Evolutionary conservation across 2,329 filamentous ascomycete genomes (phyloP).

Genomic region (Rhynchosporium graminicola): DNA sequence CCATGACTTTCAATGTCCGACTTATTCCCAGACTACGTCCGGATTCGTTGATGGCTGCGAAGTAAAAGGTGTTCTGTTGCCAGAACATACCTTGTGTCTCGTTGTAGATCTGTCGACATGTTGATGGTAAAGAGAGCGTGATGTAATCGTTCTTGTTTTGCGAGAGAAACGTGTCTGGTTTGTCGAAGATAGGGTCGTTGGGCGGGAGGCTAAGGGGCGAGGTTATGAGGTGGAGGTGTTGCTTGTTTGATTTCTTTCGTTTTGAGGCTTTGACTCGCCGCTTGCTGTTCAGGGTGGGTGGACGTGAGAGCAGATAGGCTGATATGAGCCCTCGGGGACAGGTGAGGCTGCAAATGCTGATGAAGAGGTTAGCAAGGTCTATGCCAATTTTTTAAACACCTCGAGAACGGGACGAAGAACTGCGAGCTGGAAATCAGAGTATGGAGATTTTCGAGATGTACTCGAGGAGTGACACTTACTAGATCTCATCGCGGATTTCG

Average conservation of each 20-base stretch:
- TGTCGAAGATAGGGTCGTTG: conserved; percentile 10
- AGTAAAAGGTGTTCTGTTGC: conserved; percentile 27
- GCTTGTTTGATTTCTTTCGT: not conserved
- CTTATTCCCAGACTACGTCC: conserved; percentile 4
- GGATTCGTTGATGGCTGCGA: conserved; percentile 6
- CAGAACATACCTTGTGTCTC: conserved; percentile 31
- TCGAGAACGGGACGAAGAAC: no score
- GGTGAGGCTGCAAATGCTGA: conserved; percentile 17
- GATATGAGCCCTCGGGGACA: conserved; percentile 19
- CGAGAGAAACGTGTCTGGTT: not conserved
- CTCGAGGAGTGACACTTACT: not conserved
- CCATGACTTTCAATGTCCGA: conserved; percentile 25
- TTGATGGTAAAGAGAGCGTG: conserved; percentile 27
- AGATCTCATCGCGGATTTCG: conserved; percentile 32
- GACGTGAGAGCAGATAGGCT: conserved; percentile 6
- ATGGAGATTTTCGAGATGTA: no score
- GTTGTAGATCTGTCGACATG: conserved; percentile 31
- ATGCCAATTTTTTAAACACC: no score
- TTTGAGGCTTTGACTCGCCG: not conserved
- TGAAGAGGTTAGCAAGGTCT: no score
- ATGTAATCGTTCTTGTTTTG: not conserved
- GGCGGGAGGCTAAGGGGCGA: not conserved
- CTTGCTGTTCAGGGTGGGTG: not conserved
- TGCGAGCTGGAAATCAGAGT: no score
- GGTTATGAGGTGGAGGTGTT: conserved; percentile 15